phyloP scores from a whole-genome alignment of 1,284 basidiomycete species.

The Baeospora myosura region DNA sequence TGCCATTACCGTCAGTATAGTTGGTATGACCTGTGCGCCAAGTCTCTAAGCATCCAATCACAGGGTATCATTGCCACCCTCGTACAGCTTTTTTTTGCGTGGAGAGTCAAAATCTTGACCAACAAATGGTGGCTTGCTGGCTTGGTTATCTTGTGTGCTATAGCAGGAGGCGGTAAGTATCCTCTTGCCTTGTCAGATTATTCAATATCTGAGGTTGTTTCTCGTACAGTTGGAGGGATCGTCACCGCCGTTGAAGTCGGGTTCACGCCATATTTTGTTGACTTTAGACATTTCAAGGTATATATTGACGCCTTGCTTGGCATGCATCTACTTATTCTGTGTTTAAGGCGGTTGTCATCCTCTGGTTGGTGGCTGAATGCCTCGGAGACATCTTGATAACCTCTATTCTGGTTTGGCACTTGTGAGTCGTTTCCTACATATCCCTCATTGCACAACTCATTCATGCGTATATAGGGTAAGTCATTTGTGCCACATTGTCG shows the following conservation, averaged over 20 bases:
- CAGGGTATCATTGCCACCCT: constrained; percentile 27
- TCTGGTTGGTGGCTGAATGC: constrained; percentile 24
- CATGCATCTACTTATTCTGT: background rate
- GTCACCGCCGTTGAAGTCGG: constrained; percentile 20
- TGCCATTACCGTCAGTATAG: constrained; percentile 22
- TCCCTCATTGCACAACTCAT: background rate
- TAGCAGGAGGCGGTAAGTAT: constrained; percentile 17
- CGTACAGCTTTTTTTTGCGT: constrained; percentile 32
- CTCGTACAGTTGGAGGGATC: constrained; percentile 21
- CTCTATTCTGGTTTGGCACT: constrained; percentile 24
- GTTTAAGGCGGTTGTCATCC: constrained; percentile 15
- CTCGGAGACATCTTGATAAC: constrained; percentile 31
- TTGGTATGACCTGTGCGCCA: background rate
- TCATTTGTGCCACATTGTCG: too few species aligned
- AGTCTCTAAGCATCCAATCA: background rate
- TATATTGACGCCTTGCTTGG: constrained; percentile 2
- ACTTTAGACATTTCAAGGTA: constrained; percentile 25
- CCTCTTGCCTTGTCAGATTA: background rate
- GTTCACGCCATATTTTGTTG: constrained; percentile 21
- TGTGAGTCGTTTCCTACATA: constrained; percentile 21
- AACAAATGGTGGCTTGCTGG: constrained; percentile 18
- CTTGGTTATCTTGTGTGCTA: constrained; percentile 21
- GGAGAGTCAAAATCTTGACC: constrained; percentile 29
- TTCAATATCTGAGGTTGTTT: constrained; percentile 1
- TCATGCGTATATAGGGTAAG: constrained; percentile 2